These are phyloP conservation scores for Pleurotus citrinopileatus DNA, from an alignment of 768 basidiomycete species.

Conservation along the genomic window DNA sequence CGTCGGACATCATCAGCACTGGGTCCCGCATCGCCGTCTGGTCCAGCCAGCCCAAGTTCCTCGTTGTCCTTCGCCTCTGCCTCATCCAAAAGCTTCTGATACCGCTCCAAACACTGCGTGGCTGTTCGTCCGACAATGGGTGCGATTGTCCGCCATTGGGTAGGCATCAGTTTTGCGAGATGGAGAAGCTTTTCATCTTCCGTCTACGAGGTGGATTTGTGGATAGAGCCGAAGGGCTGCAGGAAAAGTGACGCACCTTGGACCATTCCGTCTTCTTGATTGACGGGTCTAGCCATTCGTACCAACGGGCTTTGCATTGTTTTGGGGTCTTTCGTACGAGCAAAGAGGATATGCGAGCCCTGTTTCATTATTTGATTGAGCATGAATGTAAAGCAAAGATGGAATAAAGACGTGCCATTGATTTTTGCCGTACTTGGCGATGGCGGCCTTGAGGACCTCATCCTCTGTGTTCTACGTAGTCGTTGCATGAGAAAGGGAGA, in stretches of 20 bases:
- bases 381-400: not conserved
- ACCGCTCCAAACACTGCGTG: slow-evolving; percentile 95
- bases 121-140: slow-evolving; percentile 98
- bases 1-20: slow-evolving; percentile 90
- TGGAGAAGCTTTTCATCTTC: slow-evolving; percentile 99
- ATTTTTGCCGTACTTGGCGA: slow-evolving; percentile 95
- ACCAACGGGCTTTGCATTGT: slow-evolving; percentile 99
- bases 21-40: slow-evolving; percentile 73
- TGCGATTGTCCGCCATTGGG: slow-evolving; percentile 99
- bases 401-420: slow-evolving; percentile 81
- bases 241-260: slow-evolving; percentile 53
- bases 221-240: not conserved
- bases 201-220: slow-evolving; percentile 44
- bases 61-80: slow-evolving; percentile 96
- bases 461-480: slow-evolving; percentile 83
- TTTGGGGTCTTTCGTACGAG: slow-evolving; percentile 98
- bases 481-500: slow-evolving; percentile 15
- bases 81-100: slow-evolving; percentile 96
- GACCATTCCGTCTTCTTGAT: slow-evolving; percentile 99
- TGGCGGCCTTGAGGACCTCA: slow-evolving; percentile 98
- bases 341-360: slow-evolving; percentile 97
- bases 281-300: slow-evolving; percentile 98
- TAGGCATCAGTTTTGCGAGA: slow-evolving; percentile 98
- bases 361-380: slow-evolving; percentile 19
- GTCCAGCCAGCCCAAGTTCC: slow-evolving; percentile 88